These are phyloP conservation scores for Paracorniculantispora psalliotae DNA, from an alignment of 2,329 filamentous ascomycete genomes.

Conservation along the genomic window DNA sequence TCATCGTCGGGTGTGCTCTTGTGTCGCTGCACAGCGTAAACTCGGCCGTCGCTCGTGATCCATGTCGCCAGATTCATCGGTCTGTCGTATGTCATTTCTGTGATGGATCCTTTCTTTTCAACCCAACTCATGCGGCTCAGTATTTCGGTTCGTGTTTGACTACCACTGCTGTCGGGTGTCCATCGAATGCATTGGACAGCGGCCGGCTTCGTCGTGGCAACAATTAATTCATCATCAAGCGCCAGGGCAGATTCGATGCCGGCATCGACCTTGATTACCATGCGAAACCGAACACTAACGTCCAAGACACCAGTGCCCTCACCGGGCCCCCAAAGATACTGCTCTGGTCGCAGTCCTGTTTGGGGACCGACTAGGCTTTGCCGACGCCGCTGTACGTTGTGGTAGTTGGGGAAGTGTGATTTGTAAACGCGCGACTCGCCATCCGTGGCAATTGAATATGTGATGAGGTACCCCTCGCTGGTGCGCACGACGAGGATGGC, in stretches of 20 bases:
- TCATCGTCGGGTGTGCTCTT: constrained; percentile 38
- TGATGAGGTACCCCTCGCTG: constrained; percentile 80
- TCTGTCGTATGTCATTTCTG: constrained; percentile 86
- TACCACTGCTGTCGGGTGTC: constrained; percentile 76
- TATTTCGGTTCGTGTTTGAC: constrained; percentile 86
- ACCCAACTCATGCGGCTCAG: constrained; percentile 84
- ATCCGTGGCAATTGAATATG: constrained; percentile 86
- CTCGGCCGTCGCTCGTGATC: constrained; percentile 82
- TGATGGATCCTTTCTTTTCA: constrained; percentile 68
- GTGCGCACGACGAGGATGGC: constrained; percentile 91
- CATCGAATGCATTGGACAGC: constrained; percentile 97
- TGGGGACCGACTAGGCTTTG: constrained; percentile 58
- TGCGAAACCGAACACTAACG: constrained; percentile 85
- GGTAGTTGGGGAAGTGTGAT: constrained; percentile 67
- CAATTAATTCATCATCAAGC: constrained; percentile 85
- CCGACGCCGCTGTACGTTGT: constrained; percentile 56
- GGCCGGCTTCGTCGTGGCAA: constrained; percentile 84
- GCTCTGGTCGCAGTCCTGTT: constrained; percentile 50
- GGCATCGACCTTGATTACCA: constrained; percentile 97
- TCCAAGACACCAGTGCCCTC: constrained; percentile 80
- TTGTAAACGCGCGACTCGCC: constrained; percentile 79
- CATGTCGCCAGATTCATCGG: constrained; percentile 95
- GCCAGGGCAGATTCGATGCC: constrained; percentile 85
- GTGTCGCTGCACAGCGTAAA: constrained; percentile 82
- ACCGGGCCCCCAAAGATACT: constrained; percentile 68